Conservation (phyloP, 805 yeast genomes). For the Wickerhamiella galacta region DNA sequence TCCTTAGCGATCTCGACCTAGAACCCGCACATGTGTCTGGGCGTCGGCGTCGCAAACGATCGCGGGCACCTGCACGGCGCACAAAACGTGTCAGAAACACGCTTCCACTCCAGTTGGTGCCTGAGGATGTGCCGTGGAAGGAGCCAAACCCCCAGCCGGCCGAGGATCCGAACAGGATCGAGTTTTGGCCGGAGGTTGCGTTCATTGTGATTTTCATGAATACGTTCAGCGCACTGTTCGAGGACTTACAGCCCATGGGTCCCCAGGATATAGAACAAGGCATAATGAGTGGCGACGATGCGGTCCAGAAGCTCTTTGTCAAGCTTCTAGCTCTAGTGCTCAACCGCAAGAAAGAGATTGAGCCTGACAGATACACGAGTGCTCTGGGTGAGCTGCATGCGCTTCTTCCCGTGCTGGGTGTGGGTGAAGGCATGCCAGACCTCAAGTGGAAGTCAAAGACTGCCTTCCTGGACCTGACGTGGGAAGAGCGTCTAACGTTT, state of each 20-base stretch:
- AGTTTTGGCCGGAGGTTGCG: slow-evolving; percentile 17
- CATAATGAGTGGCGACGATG: slow-evolving; percentile 10
- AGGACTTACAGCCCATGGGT: slow-evolving; percentile 19
- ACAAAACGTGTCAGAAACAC: slow-evolving; percentile 2
- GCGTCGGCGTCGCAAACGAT: not conserved
- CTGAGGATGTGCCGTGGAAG: slow-evolving; percentile 20
- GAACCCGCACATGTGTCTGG: too few species aligned
- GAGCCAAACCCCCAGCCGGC: slow-evolving; percentile 13
- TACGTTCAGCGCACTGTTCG: slow-evolving; percentile 15
- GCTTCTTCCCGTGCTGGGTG: slow-evolving; percentile 13
- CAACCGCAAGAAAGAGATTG: slow-evolving; percentile 27
- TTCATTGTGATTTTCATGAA: slow-evolving; percentile 13
- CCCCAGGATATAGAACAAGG: slow-evolving; percentile 29
- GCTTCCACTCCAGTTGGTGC: slow-evolving; percentile 11
- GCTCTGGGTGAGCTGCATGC: slow-evolving; percentile 25
- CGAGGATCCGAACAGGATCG: slow-evolving; percentile 13
- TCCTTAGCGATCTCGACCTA: too few species aligned
- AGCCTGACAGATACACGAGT: slow-evolving; percentile 21
- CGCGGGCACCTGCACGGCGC: too few species aligned
- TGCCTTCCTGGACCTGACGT: slow-evolving; percentile 18
- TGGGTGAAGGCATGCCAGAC: slow-evolving; percentile 19
- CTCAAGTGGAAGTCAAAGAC: slow-evolving; percentile 15
- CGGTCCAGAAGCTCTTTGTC: slow-evolving; percentile 19
- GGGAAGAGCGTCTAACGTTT: slow-evolving; percentile 21
- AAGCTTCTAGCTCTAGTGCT: slow-evolving; percentile 22